Evolutionary conservation across 2,329 filamentous ascomycete species (phyloP), one percentile per base, ranked within the genome.

Genomic region (Grosmannia serpens): DNA sequence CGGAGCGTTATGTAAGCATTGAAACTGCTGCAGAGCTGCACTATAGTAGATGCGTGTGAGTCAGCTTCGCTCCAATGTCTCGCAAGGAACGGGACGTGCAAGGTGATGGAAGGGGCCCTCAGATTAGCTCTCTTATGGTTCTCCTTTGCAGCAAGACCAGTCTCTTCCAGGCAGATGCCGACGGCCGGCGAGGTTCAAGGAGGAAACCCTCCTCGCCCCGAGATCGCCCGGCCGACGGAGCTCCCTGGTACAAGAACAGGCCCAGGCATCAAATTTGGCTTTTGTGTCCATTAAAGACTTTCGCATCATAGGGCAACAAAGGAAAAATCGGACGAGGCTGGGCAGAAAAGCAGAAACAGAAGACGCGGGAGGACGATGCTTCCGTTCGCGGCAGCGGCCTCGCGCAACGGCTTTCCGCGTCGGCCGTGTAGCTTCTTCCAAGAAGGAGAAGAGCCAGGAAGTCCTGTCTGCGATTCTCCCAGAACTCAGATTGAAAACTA

Each of bases 401-500:
- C 15, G 33, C 26, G 6, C 33, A 24, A 11, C n/a, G 10, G 24
- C 13, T 4, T 50, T 15, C 20, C 9, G 47, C n/a, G 22, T 13
- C 22, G 1, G 24, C 26, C 47, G 13, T 26, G 26, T n/a, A 4
- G 44, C 44, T 20, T 50, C 55, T 24, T 15, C 44, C 46, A 24
- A 26, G 49, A 59, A 58, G 55, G 59, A 59, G 26, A 61, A 61
- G 59, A 62, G 59, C 57, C 61, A 56, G 26, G 50, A 49, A 22
- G 20, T 7, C 55, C 53, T 38, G 61, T 62, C 61, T 62, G 31
- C 61, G 55, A 62, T 62, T 59, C 56, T 46, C 59, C 61, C 59
- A n/a, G 55, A 58, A 61, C 70, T 73, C 71, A 63, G 71, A 71
- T 73, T 73, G 71, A 73, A 73, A 73, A 73, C 71, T 72, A 72